Evolutionary conservation across 768 basidiomycete species (phyloP).

Genomic region (Russula ochroleuca): DNA sequence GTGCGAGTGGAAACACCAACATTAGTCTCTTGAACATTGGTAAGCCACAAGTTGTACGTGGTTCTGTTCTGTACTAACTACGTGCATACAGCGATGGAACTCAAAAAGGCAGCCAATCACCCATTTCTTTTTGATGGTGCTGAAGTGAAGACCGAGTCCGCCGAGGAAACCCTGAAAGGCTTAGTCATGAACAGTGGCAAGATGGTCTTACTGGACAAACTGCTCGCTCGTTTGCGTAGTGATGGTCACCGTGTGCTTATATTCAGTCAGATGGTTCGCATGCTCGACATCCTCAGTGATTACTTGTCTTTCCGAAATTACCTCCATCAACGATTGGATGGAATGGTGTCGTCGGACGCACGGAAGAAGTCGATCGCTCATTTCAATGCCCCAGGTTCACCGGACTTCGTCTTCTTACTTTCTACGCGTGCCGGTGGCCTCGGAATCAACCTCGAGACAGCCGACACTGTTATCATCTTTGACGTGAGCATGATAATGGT

Average conservation of each 20-base stretch:
- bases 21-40: constrained; percentile 95
- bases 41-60: constrained; percentile 34
- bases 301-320: constrained; percentile 91
- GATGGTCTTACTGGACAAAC: constrained; percentile 96
- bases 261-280: constrained; percentile 99
- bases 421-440: constrained; percentile 96
- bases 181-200: constrained; percentile 98
- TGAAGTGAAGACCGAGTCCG: constrained; percentile 55
- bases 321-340: constrained; percentile 90
- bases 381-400: constrained; percentile 89
- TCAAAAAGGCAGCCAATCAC: constrained; percentile 98
- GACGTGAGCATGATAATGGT: constrained; percentile 57
- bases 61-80: constrained; percentile 2
- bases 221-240: constrained; percentile 80
- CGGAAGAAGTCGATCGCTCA: constrained; percentile 96
- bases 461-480: constrained; percentile 98
- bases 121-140: constrained; percentile 98
- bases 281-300: constrained; percentile 97
- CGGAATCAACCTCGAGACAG: constrained; percentile 98
- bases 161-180: constrained; percentile 88
- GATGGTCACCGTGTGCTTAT: constrained; percentile 97
- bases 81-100: constrained; percentile 75
- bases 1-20: constrained; percentile 81
- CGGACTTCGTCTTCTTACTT: constrained; percentile 94
- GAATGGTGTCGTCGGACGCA: constrained; percentile 88